phyloP scores from a whole-genome alignment of 768 basidiomycete genomes.

The Lentinus brumalis region DNA sequence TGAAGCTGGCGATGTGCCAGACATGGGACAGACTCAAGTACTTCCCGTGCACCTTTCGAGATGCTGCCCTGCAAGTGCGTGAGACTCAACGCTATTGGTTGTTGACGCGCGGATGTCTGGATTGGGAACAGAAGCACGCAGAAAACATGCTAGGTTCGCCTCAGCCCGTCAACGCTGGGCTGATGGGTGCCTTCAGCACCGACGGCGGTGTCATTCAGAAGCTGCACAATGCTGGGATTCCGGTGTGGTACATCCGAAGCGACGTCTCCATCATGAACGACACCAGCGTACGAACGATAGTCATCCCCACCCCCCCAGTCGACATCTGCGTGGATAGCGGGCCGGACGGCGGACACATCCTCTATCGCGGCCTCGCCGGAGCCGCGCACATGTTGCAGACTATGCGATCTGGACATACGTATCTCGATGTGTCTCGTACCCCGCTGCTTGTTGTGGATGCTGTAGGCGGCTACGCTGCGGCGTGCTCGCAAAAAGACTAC shows the following conservation, averaged over 20 bases:
- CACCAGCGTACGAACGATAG: background rate
- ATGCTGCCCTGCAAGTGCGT: background rate
- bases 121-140: background rate
- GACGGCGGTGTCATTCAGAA: background rate
- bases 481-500: background rate
- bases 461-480: background rate
- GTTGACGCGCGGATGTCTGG: background rate
- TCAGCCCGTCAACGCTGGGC: background rate
- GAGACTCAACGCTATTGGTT: background rate
- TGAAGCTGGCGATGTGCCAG: background rate
- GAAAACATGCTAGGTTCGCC: background rate
- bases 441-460: background rate
- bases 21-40: background rate
- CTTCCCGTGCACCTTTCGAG: background rate
- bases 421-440: background rate
- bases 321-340: background rate
- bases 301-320: background rate
- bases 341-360: background rate
- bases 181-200: slow-evolving; percentile 2
- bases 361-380: background rate
- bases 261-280: background rate
- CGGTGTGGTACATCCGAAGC: background rate
- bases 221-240: background rate
- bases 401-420: background rate
- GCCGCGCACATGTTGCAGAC: background rate